Percentiles rank a stretch among this genome's conserved stretches.
These are phyloP conservation scores for Cercophora samala DNA, from an alignment of 495 filamentous ascomycete species.

Conservation along the genomic window DNA sequence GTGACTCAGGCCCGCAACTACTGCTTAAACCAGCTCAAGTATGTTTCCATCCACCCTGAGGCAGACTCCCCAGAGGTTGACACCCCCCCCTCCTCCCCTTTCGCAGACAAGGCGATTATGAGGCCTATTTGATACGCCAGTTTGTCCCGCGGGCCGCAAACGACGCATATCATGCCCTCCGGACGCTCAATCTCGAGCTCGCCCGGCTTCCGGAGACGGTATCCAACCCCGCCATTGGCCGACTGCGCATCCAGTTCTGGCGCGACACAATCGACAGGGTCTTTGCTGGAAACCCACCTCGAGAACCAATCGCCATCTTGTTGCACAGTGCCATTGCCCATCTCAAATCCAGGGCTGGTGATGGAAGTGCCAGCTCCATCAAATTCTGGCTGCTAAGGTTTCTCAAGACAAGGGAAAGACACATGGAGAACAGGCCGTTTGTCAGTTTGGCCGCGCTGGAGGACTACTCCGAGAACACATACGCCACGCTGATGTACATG, in stretches of 20 bases:
- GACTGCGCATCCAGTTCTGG: constrained; percentile 94
- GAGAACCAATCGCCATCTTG: constrained; percentile 87
- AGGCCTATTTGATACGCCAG: constrained; percentile 78
- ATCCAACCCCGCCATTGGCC: constrained; percentile 72
- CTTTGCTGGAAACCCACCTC: constrained; percentile 68
- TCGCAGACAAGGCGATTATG: constrained; percentile 59
- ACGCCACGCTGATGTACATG: constrained; percentile 88
- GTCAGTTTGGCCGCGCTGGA: constrained; percentile 69
- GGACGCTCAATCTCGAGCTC: constrained; percentile 88
- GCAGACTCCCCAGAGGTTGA: neutral
- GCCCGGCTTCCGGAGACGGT: constrained; percentile 84
- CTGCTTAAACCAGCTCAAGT: constrained; percentile 48
- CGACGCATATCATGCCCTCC: constrained; percentile 84
- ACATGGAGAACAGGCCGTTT: constrained; percentile 81
- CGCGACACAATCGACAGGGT: constrained; percentile 72
- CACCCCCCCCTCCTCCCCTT: no score
- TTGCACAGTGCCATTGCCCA: constrained; percentile 65
- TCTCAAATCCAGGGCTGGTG: constrained; percentile 50
- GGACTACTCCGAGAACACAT: constrained; percentile 88
- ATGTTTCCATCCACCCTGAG: constrained; percentile 1
- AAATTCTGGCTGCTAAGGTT: constrained; percentile 79
- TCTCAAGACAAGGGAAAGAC: constrained; percentile 73
- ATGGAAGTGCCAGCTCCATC: constrained; percentile 57
- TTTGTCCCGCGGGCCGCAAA: constrained; percentile 71
- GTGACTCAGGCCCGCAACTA: constrained; percentile 48